Base-by-base conservation (phyloP, 1,284 basidiomycete species). In the Phlebopus sp. region DNA sequence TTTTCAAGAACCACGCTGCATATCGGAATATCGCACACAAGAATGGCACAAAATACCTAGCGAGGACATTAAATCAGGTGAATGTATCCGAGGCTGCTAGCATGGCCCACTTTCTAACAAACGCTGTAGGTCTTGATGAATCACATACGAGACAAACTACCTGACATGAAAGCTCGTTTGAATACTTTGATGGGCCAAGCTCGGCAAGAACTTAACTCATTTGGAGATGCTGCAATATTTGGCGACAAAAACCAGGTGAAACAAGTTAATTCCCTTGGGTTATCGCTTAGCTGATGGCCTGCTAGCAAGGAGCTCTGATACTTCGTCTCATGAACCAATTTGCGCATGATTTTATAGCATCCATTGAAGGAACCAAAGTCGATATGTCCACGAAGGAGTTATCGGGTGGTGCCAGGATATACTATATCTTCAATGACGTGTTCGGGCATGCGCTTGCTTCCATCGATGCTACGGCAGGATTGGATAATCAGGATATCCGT, bases 111-210 rank as follows among this genome's bases (percentile, higher is more conserved):
- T n/a, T 49, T 21, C 46, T 11, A 49, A 34, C 43, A 4, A 25
- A 46, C 36, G 48, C 17, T 41, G 6, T 43, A 92, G 89, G 95
- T 97, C 34, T 73, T 99, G 51, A 88, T 99, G 83, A 92, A 91
- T 69, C 97, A 99, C 68, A 99, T 99, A 58, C 84, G 97, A 47
- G 97, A 99, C 64, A 98, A 99, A 71, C 77, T 99, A 34, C 97
- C 97, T 1, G 97, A 99, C 69, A 99, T 99, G 97, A 99, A 99
- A 70, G 97, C 97, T 11, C 81, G 95, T 15, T 74, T 99, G 55
- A 99, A 99, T 68, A 99, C 97, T 6, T 74, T 99, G 13, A 99
- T 99, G 92, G 94, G 95, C 10, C 97, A 99, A 72, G 94, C 97
- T 4, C 95, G 98, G 67, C 97, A 99, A 69, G 97, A 99, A 68